Conservation (phyloP, 2,329 filamentous ascomycete species). For the Trichoderma sp. region DNA sequence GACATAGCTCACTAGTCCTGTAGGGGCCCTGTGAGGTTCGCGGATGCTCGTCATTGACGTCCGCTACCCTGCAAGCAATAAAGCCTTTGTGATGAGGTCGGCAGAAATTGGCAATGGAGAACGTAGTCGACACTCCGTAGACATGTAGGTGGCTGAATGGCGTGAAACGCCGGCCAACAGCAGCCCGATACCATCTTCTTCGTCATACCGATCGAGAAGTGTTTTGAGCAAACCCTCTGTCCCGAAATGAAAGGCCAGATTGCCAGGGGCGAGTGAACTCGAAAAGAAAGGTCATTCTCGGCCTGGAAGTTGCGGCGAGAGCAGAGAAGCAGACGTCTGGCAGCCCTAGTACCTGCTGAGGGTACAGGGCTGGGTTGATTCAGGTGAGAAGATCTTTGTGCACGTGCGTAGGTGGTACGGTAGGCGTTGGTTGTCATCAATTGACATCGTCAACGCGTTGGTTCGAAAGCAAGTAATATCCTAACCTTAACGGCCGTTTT, state of each 20-base stretch:
- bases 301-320: slow-evolving; percentile 11
- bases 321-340: slow-evolving; percentile 3
- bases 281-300: background rate
- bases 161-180: background rate
- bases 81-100: too few species aligned
- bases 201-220: background rate
- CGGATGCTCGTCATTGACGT: too few species aligned
- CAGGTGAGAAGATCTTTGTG: background rate
- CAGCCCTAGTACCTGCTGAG: background rate
- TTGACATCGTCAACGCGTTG: background rate
- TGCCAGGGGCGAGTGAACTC: background rate
- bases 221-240: too few species aligned
- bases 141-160: background rate
- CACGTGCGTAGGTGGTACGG: slow-evolving; percentile 1
- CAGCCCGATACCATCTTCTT: too few species aligned
- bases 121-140: too few species aligned
- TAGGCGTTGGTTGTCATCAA: background rate
- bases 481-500: too few species aligned
- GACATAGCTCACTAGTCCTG: too few species aligned
- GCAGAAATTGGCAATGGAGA: background rate
- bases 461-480: background rate
- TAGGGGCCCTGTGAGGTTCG: too few species aligned
- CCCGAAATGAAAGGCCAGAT: background rate
- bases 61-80: too few species aligned
- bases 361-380: background rate